Evolutionary conservation across 140 eudicot genomes (phyloP), one percentile per base, ranked within the genome.

Genomic region (Cichorium intybus): DNA sequence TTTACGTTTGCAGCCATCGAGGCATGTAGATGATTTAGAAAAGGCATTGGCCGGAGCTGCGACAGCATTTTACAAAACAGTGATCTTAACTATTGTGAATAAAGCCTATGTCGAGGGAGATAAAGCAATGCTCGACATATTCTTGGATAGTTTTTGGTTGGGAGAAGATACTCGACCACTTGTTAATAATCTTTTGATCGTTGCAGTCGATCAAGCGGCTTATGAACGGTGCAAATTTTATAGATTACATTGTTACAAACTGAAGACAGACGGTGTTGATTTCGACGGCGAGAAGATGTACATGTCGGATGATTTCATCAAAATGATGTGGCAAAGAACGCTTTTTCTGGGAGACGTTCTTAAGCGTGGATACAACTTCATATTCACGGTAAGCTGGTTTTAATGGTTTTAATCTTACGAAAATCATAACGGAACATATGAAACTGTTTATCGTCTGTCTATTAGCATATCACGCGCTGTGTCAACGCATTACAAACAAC

Each of bases 271-370:
- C 24, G 94, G 88, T 24, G 79, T 70, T 0, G 84, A 85, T 76
- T 81, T 75, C 14, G 71, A 15, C 1, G 79, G 81, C 0, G 86
- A 82, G 74, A 71, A 79, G 61, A 21, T 79, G 27, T 85, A 71
- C 57, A 84, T 84, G 91, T 80, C 87, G 3, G 56, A 70, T 4
- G 84, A 77, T 37, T 84, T 77, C 46, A 75, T 84, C 31, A 79
- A 81, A 60, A 80, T 84, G 91, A 80, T 80, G 91, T 81, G 91
- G 87, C 68, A 80, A 48, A 75, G 87, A 50, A 81, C 87, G 0
- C 58, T 71, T 21, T 74, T 84, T 56, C 72, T 84, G 2, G 67
- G 78, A 8, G 68, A 71, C 18, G 86, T 81, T 15, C 87, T 84
- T 35, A 75, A 61, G 48, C 72, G 60, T 23, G 87, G 87, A 17